Evolutionary conservation across 495 filamentous ascomycete genomes (phyloP).

Genomic region (Tuber microsphaerosporum): DNA sequence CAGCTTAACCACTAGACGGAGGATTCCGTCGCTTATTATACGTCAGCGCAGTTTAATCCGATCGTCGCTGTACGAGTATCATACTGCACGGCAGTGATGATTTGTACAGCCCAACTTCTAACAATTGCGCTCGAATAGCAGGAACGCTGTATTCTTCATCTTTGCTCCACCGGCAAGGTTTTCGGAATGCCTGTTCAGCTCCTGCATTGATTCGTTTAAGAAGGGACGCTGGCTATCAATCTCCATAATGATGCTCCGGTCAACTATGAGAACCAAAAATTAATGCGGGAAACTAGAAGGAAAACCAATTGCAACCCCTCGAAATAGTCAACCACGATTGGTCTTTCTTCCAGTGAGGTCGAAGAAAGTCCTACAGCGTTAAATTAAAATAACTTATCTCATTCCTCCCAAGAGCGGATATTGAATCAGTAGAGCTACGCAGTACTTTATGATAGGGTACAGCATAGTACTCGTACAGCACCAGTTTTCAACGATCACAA

Average conservation of each 20-base stretch:
- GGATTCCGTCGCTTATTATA: not conserved
- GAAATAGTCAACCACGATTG: not conserved
- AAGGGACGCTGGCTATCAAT: not conserved
- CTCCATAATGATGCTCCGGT: not conserved
- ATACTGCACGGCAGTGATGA: too few species aligned
- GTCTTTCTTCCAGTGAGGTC: not conserved
- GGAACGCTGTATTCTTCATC: not conserved
- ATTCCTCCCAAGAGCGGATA: not conserved
- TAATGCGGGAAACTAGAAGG: not conserved
- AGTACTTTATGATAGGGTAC: too few species aligned
- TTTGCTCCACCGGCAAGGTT: not conserved
- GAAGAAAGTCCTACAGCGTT: not conserved
- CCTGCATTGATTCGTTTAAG: not conserved
- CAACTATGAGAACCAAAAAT: not conserved
- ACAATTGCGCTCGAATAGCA: not conserved
- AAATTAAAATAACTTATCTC: not conserved
- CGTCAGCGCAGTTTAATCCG: not conserved
- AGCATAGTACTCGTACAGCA: not conserved
- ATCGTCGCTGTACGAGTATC: not conserved
- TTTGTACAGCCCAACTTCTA: not conserved
- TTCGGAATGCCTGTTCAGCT: not conserved
- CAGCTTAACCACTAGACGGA: not conserved
- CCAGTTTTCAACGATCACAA: not conserved
- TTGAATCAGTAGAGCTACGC: not conserved
- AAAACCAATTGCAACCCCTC: not conserved